Evolutionary conservation across 805 yeast species (phyloP).

Genomic region (Suhomyces sp.): DNA sequence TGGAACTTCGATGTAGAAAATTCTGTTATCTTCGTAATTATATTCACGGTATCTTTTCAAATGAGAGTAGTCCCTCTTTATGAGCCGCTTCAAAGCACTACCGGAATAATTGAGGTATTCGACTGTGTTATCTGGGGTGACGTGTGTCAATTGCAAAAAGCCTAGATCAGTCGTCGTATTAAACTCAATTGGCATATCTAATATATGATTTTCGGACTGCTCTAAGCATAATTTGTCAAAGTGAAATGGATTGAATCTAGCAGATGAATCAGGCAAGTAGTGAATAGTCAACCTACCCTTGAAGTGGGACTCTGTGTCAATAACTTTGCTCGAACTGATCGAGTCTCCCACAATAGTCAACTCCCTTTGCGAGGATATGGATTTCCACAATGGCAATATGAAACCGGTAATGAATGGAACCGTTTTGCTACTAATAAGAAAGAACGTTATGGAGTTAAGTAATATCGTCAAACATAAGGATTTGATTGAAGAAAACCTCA

Average conservation of each 20-base stretch:
- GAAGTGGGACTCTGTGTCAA: slow-evolving; percentile 61
- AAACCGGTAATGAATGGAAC: slow-evolving; percentile 42
- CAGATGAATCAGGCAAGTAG: slow-evolving; percentile 88
- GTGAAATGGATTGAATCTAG: slow-evolving; percentile 72
- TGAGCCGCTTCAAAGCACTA: slow-evolving; percentile 48
- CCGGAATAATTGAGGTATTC: slow-evolving; percentile 52
- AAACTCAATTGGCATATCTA: slow-evolving; percentile 66
- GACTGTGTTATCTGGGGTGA: slow-evolving; percentile 51
- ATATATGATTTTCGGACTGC: slow-evolving; percentile 21
- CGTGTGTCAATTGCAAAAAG: slow-evolving; percentile 59
- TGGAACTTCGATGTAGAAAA: slow-evolving; percentile 64
- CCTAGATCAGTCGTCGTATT: slow-evolving; percentile 78
- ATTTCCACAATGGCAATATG: slow-evolving; percentile 43
- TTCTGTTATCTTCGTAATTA: slow-evolving; percentile 32
- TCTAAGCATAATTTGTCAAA: slow-evolving; percentile 60
- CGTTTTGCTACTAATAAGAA: slow-evolving; percentile 51
- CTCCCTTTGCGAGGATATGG: slow-evolving; percentile 41
- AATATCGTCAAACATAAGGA: slow-evolving; percentile 48
- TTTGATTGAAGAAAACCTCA: slow-evolving; percentile 59
- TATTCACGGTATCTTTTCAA: slow-evolving; percentile 22
- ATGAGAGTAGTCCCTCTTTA: slow-evolving; percentile 30
- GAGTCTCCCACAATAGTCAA: slow-evolving; percentile 52
- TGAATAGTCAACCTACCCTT: slow-evolving; percentile 84
- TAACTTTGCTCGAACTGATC: slow-evolving; percentile 32
- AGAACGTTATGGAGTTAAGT: slow-evolving; percentile 50